Percentiles rank a stretch among this genome's conserved stretches.
Evolutionary conservation across 495 filamentous ascomycete species (phyloP).

Genomic region (Penicillium parvum): DNA sequence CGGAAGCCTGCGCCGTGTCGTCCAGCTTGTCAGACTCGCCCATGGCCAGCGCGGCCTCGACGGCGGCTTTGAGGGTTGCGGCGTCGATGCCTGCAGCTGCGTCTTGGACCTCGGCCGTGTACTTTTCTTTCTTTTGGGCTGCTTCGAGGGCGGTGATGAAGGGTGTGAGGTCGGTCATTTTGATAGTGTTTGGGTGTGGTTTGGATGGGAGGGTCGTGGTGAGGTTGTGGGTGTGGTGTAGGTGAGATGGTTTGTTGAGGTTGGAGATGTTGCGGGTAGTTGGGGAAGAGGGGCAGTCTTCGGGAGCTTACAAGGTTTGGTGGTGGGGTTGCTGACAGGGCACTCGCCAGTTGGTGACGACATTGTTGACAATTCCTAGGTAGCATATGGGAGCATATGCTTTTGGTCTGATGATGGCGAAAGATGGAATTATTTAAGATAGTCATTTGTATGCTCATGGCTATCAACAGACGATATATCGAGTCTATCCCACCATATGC

Average conservation of each 20-base stretch:
- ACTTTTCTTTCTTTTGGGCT: constrained; percentile 31
- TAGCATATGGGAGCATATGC: too few species aligned
- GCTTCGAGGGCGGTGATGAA: constrained; percentile 32
- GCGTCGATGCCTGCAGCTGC: constrained; percentile 27
- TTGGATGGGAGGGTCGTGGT: too few species aligned
- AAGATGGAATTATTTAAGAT: too few species aligned
- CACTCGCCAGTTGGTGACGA: constrained; percentile 17
- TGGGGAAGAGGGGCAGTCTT: background rate
- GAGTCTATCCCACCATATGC: too few species aligned
- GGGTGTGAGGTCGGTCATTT: constrained; percentile 30
- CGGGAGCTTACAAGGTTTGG: constrained; percentile 15
- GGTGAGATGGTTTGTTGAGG: constrained; percentile 4
- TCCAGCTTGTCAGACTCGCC: constrained; percentile 14
- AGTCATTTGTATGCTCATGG: too few species aligned
- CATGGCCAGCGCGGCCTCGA: constrained; percentile 16
- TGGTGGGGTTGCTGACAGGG: constrained; percentile 21
- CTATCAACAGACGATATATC: too few species aligned
- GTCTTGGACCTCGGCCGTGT: constrained; percentile 29
- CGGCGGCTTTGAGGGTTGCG: constrained; percentile 26
- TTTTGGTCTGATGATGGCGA: too few species aligned
- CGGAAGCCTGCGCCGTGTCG: constrained; percentile 17
- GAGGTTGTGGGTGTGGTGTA: too few species aligned
- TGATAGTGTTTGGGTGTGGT: constrained; percentile 9
- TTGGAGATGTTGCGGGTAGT: constrained; percentile 1
- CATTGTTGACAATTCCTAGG: too few species aligned